Base-by-base conservation (phyloP, 1,284 basidiomycete genomes). In the Meripilus lineatus region DNA sequence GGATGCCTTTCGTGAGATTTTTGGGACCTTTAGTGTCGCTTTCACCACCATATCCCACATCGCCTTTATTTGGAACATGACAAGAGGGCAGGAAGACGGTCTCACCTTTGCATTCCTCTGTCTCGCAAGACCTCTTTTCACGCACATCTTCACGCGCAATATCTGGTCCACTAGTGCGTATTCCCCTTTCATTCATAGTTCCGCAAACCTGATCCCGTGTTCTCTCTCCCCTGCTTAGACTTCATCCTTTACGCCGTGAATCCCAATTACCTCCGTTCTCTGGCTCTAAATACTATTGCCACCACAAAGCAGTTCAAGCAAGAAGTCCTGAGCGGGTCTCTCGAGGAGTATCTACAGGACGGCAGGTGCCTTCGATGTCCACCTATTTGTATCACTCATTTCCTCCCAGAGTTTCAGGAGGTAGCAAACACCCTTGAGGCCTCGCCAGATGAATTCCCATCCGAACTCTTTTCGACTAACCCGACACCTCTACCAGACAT, bases 231-330 rank as follows among this genome's bases (percentile, higher is more conserved):
- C n/a, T n/a, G n/a, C n/a, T n/a, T n/a, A 41, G 40, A 11, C 11
- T 41, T 32, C 17, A 22, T 21, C 22, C 18, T 33, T 10, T 43
- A 38, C 30, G 37, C 24, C 3, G 24, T 8, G 5, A 33, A 47
- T 36, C 32, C 10, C 5, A 18, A 13, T 4, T 38, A 41, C 26
- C 18, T 41, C 15, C 38, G 43, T 20, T 11, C 34, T 8, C n/a
- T 21, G n/a, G 43, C 47, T 10, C 7, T 49, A 23, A 38, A 32
- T 30, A n/a, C 34, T 33, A 15, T 49, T 8, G 47, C 47, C 5
- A 49, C 40, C 14, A 38, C 21, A 20, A n/a, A 24, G 2, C 13
- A 23, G 26, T 38, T 33, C 28, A 45, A 45, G 20, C 22, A 40
- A 20, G 47, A 45, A 21, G 39, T 49, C 6, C n/a, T 42, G 11